These are phyloP conservation scores for Yamadazyma blattariae DNA, from an alignment of 1,139 yeast species.

Conservation along the genomic window DNA sequence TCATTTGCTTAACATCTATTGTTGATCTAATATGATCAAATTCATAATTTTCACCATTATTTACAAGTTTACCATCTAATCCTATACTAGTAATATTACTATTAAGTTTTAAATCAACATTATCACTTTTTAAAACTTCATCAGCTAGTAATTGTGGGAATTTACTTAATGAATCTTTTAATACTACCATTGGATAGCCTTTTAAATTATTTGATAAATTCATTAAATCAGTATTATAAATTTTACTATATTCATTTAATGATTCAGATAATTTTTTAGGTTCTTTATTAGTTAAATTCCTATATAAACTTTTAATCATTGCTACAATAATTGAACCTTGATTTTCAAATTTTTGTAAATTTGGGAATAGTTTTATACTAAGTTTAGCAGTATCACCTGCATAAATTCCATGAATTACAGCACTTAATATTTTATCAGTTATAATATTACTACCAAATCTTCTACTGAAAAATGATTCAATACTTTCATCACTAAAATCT, in stretches of 20 bases:
- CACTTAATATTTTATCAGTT: slow-evolving; percentile 70
- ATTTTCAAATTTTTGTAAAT: slow-evolving; percentile 54
- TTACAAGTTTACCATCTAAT: slow-evolving; percentile 13
- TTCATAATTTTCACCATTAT: slow-evolving; percentile 10
- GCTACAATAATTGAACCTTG: slow-evolving; percentile 56
- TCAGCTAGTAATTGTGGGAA: slow-evolving; percentile 44
- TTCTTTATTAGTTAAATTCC: slow-evolving; percentile 8
- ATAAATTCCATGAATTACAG: slow-evolving; percentile 83
- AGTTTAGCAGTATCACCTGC: slow-evolving; percentile 77
- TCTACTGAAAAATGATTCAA: slow-evolving; percentile 63
- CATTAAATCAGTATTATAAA: slow-evolving; percentile 33
- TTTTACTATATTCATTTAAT: slow-evolving; percentile 29
- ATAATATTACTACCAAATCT: slow-evolving; percentile 60
- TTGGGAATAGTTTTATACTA: slow-evolving; percentile 59
- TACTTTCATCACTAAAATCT: slow-evolving; percentile 58
- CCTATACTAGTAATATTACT: slow-evolving; percentile 21
- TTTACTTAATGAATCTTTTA: slow-evolving; percentile 52
- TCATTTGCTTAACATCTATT: slow-evolving; percentile 38
- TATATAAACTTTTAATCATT: slow-evolving; percentile 16
- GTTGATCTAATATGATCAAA: slow-evolving; percentile 61
- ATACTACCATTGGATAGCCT: slow-evolving; percentile 50
- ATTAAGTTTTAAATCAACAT: slow-evolving; percentile 37
- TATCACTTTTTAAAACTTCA: slow-evolving; percentile 31
- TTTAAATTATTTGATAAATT: slow-evolving; percentile 35
- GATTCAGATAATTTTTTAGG: slow-evolving; percentile 14